A percentile compares a stretch with the other conserved stretches of the same genome.
Conservation (phyloP, 1,284 basidiomycete genomes). For the Coriolopsis trogii region DNA sequence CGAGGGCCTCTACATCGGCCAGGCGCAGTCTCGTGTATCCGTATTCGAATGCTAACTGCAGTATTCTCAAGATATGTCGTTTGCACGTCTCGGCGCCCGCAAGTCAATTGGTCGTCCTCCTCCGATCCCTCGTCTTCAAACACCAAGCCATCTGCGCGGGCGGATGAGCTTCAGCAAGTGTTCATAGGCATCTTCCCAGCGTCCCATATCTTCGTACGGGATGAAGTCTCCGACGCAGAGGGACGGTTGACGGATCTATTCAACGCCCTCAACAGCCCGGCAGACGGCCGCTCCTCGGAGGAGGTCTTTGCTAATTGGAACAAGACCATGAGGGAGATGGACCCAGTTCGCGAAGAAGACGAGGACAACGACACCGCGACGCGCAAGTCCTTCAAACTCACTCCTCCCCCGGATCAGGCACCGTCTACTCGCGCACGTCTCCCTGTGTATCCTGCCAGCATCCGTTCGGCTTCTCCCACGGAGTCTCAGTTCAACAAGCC, state of each 20-base stretch:
- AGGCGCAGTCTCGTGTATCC: not conserved
- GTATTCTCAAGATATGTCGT: conserved; percentile 80
- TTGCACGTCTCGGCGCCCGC: conserved; percentile 74
- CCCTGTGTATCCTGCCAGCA: conserved; percentile 68
- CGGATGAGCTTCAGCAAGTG: conserved; percentile 82
- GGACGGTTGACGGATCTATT: conserved; percentile 79
- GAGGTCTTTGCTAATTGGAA: conserved; percentile 44
- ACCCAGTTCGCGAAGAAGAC: conserved; percentile 75
- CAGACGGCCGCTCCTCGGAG: conserved; percentile 37
- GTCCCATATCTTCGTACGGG: conserved; percentile 87
- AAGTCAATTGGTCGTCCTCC: conserved; percentile 61
- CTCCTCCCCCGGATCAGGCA: conserved; percentile 72
- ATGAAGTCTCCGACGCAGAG: conserved; percentile 88
- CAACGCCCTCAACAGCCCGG: conserved; percentile 43
- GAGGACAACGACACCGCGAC: conserved; percentile 49
- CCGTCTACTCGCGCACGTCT: conserved; percentile 70
- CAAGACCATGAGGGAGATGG: conserved; percentile 51
- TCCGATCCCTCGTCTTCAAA: conserved; percentile 54
- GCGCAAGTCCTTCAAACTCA: conserved; percentile 68
- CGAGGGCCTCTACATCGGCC: not conserved
- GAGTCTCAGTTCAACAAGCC: conserved; percentile 73
- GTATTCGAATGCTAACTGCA: not conserved
- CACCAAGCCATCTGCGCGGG: conserved; percentile 53
- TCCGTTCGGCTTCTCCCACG: conserved; percentile 59
- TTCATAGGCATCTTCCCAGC: conserved; percentile 97